A percentile compares a stretch with the other conserved stretches of the same genome.
These are phyloP conservation scores for Leishmania aethiopica DNA, from an alignment of 208 protist species.

Conservation along the genomic window DNA sequence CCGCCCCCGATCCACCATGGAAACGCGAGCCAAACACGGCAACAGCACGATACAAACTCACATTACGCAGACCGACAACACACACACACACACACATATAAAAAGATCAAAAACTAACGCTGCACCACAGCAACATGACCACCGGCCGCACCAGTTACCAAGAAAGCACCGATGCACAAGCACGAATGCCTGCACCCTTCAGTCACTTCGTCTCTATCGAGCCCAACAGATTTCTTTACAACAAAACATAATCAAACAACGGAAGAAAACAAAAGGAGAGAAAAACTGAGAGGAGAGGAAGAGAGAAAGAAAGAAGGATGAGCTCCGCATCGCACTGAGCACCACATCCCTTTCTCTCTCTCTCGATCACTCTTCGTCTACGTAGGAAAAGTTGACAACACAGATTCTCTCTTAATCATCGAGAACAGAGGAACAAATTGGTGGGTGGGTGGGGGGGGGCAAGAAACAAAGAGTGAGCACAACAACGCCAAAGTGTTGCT, in stretches of 20 bases:
- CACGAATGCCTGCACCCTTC: not conserved
- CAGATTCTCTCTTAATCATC: not conserved
- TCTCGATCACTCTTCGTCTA: not conserved
- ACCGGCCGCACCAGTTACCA: not conserved
- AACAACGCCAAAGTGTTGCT: not conserved
- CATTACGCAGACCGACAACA: too few species aligned
- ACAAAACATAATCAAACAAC: not conserved
- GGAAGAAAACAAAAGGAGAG: not conserved
- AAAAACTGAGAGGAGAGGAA: not conserved
- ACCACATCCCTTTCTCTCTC: not conserved
- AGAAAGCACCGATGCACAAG: not conserved
- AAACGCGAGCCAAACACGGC: not conserved
- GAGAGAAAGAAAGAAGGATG: not conserved
- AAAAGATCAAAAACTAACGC: not conserved
- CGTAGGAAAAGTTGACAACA: not conserved
- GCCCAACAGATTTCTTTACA: not conserved
- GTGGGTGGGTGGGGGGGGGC: too few species aligned
- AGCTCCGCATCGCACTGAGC: not conserved
- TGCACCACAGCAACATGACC: not conserved
- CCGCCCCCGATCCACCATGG: not conserved
- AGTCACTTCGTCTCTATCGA: not conserved
- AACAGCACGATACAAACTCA: not conserved
- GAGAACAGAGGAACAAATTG: not conserved
- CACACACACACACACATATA: not conserved
- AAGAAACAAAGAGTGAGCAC: not conserved